Evolutionary conservation across 352 stramenopile species (phyloP).

Genomic region (Phytophthora kernoviae): DNA sequence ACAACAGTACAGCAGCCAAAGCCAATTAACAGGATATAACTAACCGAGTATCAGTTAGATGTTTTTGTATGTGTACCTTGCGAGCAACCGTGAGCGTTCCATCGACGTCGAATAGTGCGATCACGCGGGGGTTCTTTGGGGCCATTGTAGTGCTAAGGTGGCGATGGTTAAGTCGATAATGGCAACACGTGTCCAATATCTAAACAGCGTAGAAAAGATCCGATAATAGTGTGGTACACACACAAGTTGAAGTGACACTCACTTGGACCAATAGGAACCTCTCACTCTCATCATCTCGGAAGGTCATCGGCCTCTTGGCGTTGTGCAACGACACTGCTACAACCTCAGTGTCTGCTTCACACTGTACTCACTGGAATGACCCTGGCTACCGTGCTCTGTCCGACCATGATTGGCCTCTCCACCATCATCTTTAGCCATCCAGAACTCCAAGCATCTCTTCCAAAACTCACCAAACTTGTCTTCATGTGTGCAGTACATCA

Average conservation of each 20-base stretch:
- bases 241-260: neutral
- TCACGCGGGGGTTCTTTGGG: conserved; percentile 90
- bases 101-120: conserved; percentile 99
- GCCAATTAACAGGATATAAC: neutral
- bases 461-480: conserved; percentile 90
- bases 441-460: conserved; percentile 54
- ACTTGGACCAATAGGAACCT: conserved; percentile 39
- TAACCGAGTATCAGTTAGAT: neutral
- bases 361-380: conserved; percentile 86
- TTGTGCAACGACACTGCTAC: conserved; percentile 10
- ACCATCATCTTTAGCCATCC: conserved; percentile 94
- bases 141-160: conserved; percentile 30
- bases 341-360: conserved; percentile 55
- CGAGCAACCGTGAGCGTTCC: conserved; percentile 97
- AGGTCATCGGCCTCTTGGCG: conserved; percentile 34
- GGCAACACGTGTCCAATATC: conserved; percentile 16
- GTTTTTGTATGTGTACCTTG: conserved; percentile 70
- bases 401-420: conserved; percentile 87
- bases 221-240: conserved; percentile 10
- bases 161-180: neutral
- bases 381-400: conserved; percentile 77
- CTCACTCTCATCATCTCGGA: conserved; percentile 47
- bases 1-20: neutral
- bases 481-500: conserved; percentile 95
- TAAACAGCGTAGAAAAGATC: conserved; percentile 1